Evolutionary conservation across 2,329 filamentous ascomycete genomes (phyloP), one percentile per base, ranked within the genome.

Genomic region (Didymella sp.): DNA sequence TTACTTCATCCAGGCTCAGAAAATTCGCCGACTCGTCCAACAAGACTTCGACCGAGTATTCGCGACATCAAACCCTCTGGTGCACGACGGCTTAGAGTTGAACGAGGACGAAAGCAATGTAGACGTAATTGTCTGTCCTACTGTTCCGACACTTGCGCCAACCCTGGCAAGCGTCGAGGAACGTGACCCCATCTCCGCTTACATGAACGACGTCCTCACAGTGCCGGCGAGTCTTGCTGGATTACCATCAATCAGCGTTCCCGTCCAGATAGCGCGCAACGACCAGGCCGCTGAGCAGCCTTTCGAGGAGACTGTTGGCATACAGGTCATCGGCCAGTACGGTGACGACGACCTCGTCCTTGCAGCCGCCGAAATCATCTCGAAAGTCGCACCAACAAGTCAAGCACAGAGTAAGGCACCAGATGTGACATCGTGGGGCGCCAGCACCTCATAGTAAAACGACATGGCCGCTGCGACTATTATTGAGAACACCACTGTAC

Each of bases 1-100:
- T 74, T 97, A 98, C 77, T 99, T 99, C 71, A 85, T 96, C 60
- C 90, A 96, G 73, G 95, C 95, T 42, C 95, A 99, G 77, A 89
- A 89, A 63, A 86, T 97, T 35, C 88, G 95, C 1, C 84, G 91
- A 51, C 80, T 96, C 17, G 91, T 99, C 2, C 89, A 95, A 72
- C 80, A 81, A 30, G 95, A 99, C 71, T 99, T 99, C 73, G 87
- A 98, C 76, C 78, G 83, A 2, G 87, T 91, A 0, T 97, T 99
- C 72, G 76, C 78, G 15, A 76, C 86, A 40, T 78, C 79, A 3
- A 93, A 96, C 70, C 89, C 89, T 3, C 81, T 98, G 4, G 79
- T 81, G 2, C 37, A 65, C 3, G 19, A 47, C 2, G n/a, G 30
- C 7, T 78, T 76, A 43, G 77, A 81, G 40, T 75, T 74, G 30